Base-by-base conservation (phyloP, 306 rosid genomes). In the Astragalus membranaceus region DNA sequence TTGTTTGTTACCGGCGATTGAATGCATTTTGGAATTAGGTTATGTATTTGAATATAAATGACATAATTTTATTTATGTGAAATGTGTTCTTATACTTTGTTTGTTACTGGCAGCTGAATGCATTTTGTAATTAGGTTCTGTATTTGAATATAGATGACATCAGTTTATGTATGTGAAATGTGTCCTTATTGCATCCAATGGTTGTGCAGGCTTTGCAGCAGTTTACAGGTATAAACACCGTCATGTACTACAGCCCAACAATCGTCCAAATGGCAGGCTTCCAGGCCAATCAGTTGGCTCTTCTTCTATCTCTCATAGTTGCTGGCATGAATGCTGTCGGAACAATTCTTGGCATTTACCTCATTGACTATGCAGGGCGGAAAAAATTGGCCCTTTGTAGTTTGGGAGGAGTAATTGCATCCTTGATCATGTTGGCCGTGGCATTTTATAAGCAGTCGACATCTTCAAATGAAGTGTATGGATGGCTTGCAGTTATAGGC, bases 251-350 rank as follows among this genome's bases (percentile, higher is more conserved):
- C 86, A 92, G 98, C 82, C 96, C 98, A 47, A 92, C 96, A 30
- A 92, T 92, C 63, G 98, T 92, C 72, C 95, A 92, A 83, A 81
- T 88, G 98, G 98, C 98, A 10, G 98, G 98, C 75, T 86, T 92
- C 51, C 30, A 69, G 0, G 78, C 95, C 59, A 92, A 92, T 80
- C 77, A 83, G 72, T 46, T 92, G 75, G 98, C 98, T 47, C 88
- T 92, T 70, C 83, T 86, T 33, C 88, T 92, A 8, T 89, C 98
- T 69, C 96, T 92, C 57, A 50, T 85, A 51, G 84, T 92, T 4
- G 98, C 98, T 1, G 92, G 81, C 67, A 67, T 92, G 91, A 92
- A 92, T 15, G 96, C 96, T 33, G 87, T 82, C 0, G 98, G 98
- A 74, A 83, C 92, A 33, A 6, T 92, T 64, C 86, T 89, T 3